Evolutionary conservation across 176 grass and related monocot species (phyloP).

Genomic region (Stipa capillata): DNA sequence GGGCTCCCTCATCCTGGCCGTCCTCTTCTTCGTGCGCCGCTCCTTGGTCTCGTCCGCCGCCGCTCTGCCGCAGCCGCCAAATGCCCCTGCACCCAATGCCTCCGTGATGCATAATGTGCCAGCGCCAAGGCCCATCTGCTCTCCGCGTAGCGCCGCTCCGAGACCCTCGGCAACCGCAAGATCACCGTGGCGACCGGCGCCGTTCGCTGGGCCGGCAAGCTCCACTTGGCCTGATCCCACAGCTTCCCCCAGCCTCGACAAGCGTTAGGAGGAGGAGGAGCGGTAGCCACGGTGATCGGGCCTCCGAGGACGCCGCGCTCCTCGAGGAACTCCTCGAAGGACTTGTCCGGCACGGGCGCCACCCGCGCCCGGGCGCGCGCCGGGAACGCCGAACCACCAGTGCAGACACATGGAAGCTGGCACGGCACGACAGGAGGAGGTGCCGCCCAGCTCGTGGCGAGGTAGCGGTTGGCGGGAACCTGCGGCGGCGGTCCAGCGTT

Average conservation of each 20-base stretch:
- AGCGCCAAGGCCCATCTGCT: too few species aligned
- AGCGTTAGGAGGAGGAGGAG: not conserved
- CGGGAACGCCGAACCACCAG: too few species aligned
- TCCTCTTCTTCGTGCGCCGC: not conserved
- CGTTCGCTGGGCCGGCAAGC: not conserved
- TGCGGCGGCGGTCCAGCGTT: too few species aligned
- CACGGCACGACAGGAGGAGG: too few species aligned
- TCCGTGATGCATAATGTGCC: too few species aligned
- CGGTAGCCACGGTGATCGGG: not conserved
- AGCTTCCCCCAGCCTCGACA: not conserved
- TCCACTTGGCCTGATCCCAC: not conserved
- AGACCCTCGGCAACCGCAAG: not conserved
- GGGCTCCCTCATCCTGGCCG: not conserved
- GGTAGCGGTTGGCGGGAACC: too few species aligned
- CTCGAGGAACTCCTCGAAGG: not conserved
- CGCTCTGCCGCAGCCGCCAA: too few species aligned
- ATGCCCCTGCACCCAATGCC: too few species aligned
- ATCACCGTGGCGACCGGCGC: not conserved
- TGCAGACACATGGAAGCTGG: too few species aligned
- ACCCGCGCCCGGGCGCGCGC: too few species aligned
- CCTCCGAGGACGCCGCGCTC: not conserved
- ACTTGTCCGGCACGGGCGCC: too few species aligned
- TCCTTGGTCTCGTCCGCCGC: not conserved
- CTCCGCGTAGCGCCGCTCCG: not conserved
- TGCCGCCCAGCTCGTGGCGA: too few species aligned